Base-by-base conservation (phyloP, 2,329 filamentous ascomycete genomes). In the Hypoxylon sp. region DNA sequence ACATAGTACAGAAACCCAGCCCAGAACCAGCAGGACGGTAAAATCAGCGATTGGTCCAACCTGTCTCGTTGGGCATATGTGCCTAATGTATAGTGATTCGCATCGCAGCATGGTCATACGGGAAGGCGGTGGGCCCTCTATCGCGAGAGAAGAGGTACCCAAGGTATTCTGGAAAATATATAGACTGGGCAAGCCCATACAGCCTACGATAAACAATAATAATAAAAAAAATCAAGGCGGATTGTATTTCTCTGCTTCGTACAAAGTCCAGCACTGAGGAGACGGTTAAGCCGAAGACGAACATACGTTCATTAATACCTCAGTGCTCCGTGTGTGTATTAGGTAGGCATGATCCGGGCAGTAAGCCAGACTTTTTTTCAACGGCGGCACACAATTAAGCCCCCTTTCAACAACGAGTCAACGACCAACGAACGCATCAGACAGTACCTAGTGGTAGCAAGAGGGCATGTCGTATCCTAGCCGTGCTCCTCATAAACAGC, bases 11-110 rank as follows among this genome's bases (percentile, higher is more conserved):
- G 32, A 24, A 60, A 28, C 6, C 24, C 6, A 26, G 6, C 26
- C 32, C n/a, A 20, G 20, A 36, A 52, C 45, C 32, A 42, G 5
- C 14, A 24, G 24, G 22, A 40, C 49, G 61, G 61, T 50, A 61
- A 51, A 38, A 20, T 42, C 30, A 22, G 12, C 52, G 12, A 67
- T 67, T 64, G 61, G 61, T 16, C 26, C 33, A 28, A 30, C 40
- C 22, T 11, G 42, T 48, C 46, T 58, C 49, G 32, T n/a, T 11
- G 33, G 11, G 20, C 24, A 50, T 65, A 55, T 55, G 36, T 40
- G 7, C 42, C 20, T 26, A 24, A 52, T 38, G 48, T 44, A 45
- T 20, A 38, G 24, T 61, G 53, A 59, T 48, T 49, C 57, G 46
- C 57, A 61, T 61, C 7, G 40, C 24, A 48, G 20, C 30, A 22